Evolutionary conservation across 805 yeast genomes (phyloP).

Genomic region (Candida caryicola): DNA sequence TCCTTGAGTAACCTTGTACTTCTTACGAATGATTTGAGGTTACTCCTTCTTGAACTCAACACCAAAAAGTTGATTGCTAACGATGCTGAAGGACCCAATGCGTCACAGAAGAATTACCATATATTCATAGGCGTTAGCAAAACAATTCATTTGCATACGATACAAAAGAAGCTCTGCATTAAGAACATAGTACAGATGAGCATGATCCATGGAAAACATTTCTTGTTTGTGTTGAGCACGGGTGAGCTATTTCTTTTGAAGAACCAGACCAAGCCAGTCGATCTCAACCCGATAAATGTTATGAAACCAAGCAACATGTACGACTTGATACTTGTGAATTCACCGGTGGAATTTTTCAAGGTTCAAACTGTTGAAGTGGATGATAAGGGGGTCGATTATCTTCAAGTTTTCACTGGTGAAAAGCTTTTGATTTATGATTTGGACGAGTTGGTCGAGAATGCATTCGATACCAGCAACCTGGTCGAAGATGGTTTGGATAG

Average conservation of each 20-base stretch:
- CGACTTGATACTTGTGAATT: conserved; percentile 30
- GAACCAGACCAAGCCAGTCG: conserved; percentile 20
- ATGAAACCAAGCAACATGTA: conserved; percentile 27
- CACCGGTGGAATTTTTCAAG: conserved; percentile 32
- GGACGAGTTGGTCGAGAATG: conserved; percentile 22
- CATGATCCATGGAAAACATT: conserved; percentile 29
- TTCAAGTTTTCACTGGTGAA: conserved; percentile 41
- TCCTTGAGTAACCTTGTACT: conserved; percentile 17
- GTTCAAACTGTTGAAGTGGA: conserved; percentile 21
- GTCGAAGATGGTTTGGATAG: conserved; percentile 15
- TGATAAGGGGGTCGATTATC: conserved; percentile 5
- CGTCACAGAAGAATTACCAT: conserved; percentile 15
- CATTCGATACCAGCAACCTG: conserved; percentile 17
- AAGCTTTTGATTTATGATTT: conserved; percentile 28
- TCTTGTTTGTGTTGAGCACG: conserved; percentile 32
- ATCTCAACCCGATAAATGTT: conserved; percentile 6
- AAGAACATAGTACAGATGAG: conserved; percentile 20
- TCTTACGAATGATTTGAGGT: conserved; percentile 28
- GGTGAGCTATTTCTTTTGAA: conserved; percentile 40
- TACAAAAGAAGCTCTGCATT: conserved; percentile 25
- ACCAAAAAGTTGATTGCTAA: conserved; percentile 7
- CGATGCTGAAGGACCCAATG: conserved; percentile 6
- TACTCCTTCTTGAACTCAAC: conserved; percentile 26
- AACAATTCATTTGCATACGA: conserved; percentile 35
- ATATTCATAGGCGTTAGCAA: conserved; percentile 28